Evolutionary conservation across 108 stramenopile genomes (phyloP).

Genomic region (Skeletonema marinoi): DNA sequence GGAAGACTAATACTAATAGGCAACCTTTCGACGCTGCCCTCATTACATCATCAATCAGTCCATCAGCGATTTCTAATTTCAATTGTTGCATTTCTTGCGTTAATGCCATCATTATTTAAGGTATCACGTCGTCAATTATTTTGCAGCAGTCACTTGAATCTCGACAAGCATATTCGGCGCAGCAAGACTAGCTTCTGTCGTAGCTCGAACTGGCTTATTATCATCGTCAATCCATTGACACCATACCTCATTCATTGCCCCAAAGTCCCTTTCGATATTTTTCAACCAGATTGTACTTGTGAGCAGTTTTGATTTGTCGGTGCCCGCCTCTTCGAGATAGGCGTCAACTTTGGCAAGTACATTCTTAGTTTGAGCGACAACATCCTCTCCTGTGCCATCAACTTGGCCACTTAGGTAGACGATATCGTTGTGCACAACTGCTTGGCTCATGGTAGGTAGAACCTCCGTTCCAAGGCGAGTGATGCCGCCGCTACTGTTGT

Average conservation of each 20-base stretch:
- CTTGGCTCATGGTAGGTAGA: conserved; percentile 40
- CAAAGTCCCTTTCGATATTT: conserved; percentile 64
- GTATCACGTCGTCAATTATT: background rate
- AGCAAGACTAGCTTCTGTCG: conserved; percentile 68
- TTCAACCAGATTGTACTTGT: conserved; percentile 72
- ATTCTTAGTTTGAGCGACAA: conserved; percentile 53
- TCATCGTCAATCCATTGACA: conserved; percentile 63
- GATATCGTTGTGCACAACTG: conserved; percentile 55
- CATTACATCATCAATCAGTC: too few relatives aligned
- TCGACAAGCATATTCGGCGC: conserved; percentile 60
- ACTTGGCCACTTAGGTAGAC: conserved; percentile 53
- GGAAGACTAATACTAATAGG: too few relatives aligned
- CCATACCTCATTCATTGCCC: conserved; percentile 69
- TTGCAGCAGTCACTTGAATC: conserved; percentile 71
- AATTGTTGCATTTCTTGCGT: too few relatives aligned
- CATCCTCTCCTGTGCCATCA: conserved; percentile 44
- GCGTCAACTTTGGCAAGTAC: conserved; percentile 62
- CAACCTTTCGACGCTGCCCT: too few relatives aligned
- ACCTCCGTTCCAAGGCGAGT: background rate
- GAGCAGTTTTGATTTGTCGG: conserved; percentile 61
- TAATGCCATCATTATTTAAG: background rate
- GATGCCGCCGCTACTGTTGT: background rate
- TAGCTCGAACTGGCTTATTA: conserved; percentile 73
- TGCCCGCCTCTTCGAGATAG: conserved; percentile 63
- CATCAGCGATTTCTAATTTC: too few relatives aligned